Evolutionary conservation across 495 filamentous ascomycete species (phyloP).

Genomic region (Immersiella caudata): DNA sequence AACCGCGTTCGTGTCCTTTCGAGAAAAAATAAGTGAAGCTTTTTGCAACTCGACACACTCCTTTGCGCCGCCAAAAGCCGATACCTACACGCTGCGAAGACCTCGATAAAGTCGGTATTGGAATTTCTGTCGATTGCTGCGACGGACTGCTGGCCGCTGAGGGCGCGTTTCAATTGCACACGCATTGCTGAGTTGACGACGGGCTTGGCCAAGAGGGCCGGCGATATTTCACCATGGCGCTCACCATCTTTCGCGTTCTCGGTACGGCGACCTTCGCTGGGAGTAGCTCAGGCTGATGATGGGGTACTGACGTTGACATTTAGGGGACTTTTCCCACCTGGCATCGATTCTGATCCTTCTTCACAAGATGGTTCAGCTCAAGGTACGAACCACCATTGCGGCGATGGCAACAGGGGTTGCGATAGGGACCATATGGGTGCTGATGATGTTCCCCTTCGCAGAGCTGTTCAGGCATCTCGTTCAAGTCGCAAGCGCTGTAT

Average conservation of each 20-base stretch:
- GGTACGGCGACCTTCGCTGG: slow-evolving; percentile 51
- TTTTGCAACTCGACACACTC: slow-evolving; percentile 8
- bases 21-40: slow-evolving; percentile 10
- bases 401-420: not conserved
- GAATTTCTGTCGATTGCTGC: not conserved
- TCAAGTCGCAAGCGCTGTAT: slow-evolving; percentile 96
- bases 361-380: slow-evolving; percentile 91
- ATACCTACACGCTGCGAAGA: not conserved
- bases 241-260: slow-evolving; percentile 83
- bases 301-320: slow-evolving; percentile 24
- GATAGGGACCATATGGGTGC: not conserved
- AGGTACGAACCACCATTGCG: slow-evolving; percentile 54
- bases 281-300: slow-evolving; percentile 3
- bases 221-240: slow-evolving; percentile 46
- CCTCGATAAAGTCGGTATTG: not conserved
- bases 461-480: slow-evolving; percentile 96
- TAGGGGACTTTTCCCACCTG: slow-evolving; percentile 93
- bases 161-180: not conserved
- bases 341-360: slow-evolving; percentile 92
- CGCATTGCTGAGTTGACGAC: slow-evolving; percentile 1
- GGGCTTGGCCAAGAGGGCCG: not conserved
- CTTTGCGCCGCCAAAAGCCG: slow-evolving; percentile 9
- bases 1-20: slow-evolving; percentile 49
- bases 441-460: slow-evolving; percentile 41
- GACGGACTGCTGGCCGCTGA: not conserved